A percentile compares a stretch with the other conserved stretches of the same genome.
These are phyloP conservation scores for Xylaria arbuscula DNA, from an alignment of 2,329 filamentous ascomycete genomes.

Conservation along the genomic window DNA sequence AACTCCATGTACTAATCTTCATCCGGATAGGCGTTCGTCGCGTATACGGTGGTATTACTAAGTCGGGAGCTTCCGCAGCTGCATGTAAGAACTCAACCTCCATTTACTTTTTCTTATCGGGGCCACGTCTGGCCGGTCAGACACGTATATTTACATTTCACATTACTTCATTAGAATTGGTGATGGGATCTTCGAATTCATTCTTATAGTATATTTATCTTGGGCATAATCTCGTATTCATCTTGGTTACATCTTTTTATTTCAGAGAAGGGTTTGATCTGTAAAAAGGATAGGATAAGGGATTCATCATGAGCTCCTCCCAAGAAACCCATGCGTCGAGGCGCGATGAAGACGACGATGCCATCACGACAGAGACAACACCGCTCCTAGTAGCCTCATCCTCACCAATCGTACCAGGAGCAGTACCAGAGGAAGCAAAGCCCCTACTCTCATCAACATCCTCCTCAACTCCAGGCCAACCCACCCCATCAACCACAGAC, in stretches of 20 bases:
- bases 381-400: conserved; percentile 32
- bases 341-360: conserved; percentile 28
- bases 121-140: not conserved
- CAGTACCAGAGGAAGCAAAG: conserved; percentile 12
- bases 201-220: not conserved
- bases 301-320: conserved; percentile 17
- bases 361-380: conserved; percentile 34
- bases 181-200: not conserved
- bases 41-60: not conserved
- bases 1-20: not conserved
- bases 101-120: not conserved
- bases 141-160: not conserved
- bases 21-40: not conserved
- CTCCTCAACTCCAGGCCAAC: conserved; percentile 2
- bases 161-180: not conserved
- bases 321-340: not conserved
- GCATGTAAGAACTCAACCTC: not conserved
- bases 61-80: not conserved
- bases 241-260: not conserved
- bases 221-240: not conserved
- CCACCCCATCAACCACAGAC: not conserved
- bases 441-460: conserved; percentile 10
- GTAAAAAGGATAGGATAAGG: not conserved
- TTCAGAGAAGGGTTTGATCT: not conserved
- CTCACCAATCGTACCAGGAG: conserved; percentile 13